Base-by-base conservation (phyloP, 768 basidiomycete species). In the Holtermannia corniformis region DNA sequence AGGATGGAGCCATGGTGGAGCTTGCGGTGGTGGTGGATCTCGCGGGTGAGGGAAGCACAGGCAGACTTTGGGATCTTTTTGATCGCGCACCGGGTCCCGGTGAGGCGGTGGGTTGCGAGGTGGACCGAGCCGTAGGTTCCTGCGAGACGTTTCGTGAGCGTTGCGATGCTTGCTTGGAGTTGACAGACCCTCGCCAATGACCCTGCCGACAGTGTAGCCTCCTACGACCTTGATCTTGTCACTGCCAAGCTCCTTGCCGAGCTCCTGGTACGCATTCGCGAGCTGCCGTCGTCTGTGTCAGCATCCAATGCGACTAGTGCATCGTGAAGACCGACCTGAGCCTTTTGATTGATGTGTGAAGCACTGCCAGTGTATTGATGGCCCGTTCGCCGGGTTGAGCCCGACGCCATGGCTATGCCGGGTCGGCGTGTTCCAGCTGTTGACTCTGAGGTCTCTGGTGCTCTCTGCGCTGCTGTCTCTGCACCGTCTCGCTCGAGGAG, bases 1-100 rank as follows among this genome's bases (percentile, higher is more conserved):
- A 90, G 87, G 64, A 99, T 81, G 68, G 95, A 83, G 0, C 90
- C 90, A 65, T 97, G 93, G 69, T 95, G 95, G 12, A 99, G 80
- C 46, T 89, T 86, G 47, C 93, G 86, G 75, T 99, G 93, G 65
- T 99, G 95, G 67, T 99, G 93, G 51, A 99, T 95, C 75, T 99
- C 93, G 59, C 93, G 82, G 23, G 95, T 99, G 40, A 99, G 79
- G 16, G 86, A 80, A 4, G 91, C 80, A 26, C 92, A 62, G 78
- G 90, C 81, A 52, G 83, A 81, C 73, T 97, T 97, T 32, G 93
- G 89, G 58, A 96, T 93, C 73, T 96, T 92, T 75, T 99, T 99
- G 76, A 99, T 85, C 51, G 93, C 93, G 61, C 93, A 92, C 49
- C 89, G 82, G 43, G 84, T 84, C 5, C 85, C 86, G 2, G 92